Evolutionary conservation across 495 filamentous ascomycete species (phyloP), one percentile per base, ranked within the genome.

Genomic region (Lasiosphaeria hispida): DNA sequence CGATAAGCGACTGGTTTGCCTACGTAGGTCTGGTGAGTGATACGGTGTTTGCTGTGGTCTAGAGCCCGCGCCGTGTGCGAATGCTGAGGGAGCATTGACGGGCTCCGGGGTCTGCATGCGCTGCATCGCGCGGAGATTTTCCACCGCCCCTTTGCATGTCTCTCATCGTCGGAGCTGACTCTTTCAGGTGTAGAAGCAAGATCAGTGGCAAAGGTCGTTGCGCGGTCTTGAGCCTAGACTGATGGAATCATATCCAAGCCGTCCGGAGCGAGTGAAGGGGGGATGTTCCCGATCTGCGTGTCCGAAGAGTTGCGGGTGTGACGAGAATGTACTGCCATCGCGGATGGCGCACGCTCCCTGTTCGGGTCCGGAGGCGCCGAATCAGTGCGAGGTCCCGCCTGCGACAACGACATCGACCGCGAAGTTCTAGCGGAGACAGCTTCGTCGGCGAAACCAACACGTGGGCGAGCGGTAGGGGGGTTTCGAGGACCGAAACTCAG

Each of bases 1-100:
- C 18, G 92, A 96, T 72, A 97, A 84, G 10, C 90, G 84, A 60
- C 85, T 90, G 54, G 87, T 92, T 52, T 87, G 88, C 55, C 84
- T 82, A 48, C 87, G 84, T 69, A 91, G 77, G 60, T 92, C 88
- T n/a, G 86, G 80, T 33, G 88, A 84, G 43, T 86, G 80, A 58
- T 86, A 82, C 4, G 90, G 89, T 56, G 85, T 80, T 34, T 79
- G 85, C 10, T 75, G 71, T 7, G 92, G 92, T 55, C 80, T 79
- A 8, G 65, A 67, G 1, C 63, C 63, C 33, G 69, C 55, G 17
- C 50, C 37, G 48, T 85, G 81, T 36, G 86, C 82, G 64, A 97
- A 93, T 18, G 81, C 83, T 5, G 92, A 91, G 0, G 92, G 92
- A 13, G 78, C 75, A 10, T 78, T 79, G 17, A 96, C 90, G 7